These are phyloP conservation scores for Platanus orientalis DNA, from an alignment of 164 flowering plant species.

Conservation along the genomic window DNA sequence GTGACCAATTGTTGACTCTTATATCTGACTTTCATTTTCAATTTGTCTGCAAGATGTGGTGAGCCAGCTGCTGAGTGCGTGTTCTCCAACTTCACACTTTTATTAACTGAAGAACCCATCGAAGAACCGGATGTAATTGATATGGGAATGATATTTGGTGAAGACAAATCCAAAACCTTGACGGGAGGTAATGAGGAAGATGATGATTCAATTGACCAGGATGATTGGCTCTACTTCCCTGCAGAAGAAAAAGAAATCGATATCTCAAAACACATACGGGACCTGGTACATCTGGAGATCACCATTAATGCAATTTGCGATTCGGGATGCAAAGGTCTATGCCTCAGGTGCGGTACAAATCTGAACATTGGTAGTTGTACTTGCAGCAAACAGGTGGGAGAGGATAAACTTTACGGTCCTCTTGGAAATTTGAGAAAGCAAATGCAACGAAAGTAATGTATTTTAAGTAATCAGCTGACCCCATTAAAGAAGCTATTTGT, in stretches of 20 bases:
- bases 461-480: background rate
- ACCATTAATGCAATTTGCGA: constrained; percentile 60
- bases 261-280: constrained; percentile 82
- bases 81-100: constrained; percentile 69
- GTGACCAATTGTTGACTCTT: background rate
- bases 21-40: constrained; percentile 6
- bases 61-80: constrained; percentile 68
- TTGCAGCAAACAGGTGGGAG: constrained; percentile 36
- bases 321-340: constrained; percentile 72
- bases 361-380: constrained; percentile 54
- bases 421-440: constrained; percentile 49
- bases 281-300: constrained; percentile 78
- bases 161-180: constrained; percentile 27
- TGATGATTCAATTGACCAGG: constrained; percentile 53
- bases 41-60: constrained; percentile 55
- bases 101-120: constrained; percentile 73
- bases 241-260: constrained; percentile 63
- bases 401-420: constrained; percentile 45
- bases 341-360: constrained; percentile 71
- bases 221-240: constrained; percentile 80
- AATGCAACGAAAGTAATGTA: constrained; percentile 33
- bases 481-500: background rate
- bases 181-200: constrained; percentile 24
- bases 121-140: constrained; percentile 57
- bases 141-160: constrained; percentile 51